Percentiles rank a stretch among this genome's conserved stretches.
phyloP scores from a whole-genome alignment of 2,329 filamentous ascomycete genomes.

The Neofusicoccum sp. region DNA sequence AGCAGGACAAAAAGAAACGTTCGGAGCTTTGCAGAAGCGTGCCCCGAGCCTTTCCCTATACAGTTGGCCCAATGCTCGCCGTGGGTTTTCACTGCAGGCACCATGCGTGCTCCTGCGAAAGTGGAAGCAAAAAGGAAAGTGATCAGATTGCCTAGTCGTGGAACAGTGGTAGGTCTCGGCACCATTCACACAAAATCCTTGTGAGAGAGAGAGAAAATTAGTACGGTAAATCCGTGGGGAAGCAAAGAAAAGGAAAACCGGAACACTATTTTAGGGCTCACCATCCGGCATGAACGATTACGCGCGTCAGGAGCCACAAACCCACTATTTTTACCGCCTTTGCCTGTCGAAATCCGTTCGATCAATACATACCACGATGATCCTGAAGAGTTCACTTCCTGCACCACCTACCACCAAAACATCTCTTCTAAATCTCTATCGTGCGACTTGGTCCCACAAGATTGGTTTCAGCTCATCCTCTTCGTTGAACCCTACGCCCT shows the following conservation, averaged over 20 bases:
- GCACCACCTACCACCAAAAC: too few relatives aligned
- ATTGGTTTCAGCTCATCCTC: too few relatives aligned
- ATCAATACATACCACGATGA: neutral
- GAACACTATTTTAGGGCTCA: neutral
- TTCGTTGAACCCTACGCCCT: too few relatives aligned
- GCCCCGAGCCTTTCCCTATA: neutral
- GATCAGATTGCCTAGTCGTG: neutral
- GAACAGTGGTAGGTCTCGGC: constrained; percentile 4
- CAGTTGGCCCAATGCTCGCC: neutral
- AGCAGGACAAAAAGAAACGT: neutral
- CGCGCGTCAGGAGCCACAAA: neutral
- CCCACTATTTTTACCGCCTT: neutral
- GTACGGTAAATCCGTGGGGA: too few relatives aligned
- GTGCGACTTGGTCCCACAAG: too few relatives aligned
- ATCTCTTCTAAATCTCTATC: too few relatives aligned
- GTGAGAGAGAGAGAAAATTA: too few relatives aligned
- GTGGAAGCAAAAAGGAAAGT: neutral
- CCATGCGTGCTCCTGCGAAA: neutral
- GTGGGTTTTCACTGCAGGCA: neutral
- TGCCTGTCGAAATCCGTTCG: neutral
- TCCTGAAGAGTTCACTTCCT: neutral
- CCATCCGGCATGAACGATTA: neutral
- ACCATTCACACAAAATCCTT: neutral
- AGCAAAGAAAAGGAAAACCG: neutral
- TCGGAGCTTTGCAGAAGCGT: neutral